Evolutionary conservation across 768 basidiomycete species (phyloP).

Genomic region (Leccinellum rugosiceps): DNA sequence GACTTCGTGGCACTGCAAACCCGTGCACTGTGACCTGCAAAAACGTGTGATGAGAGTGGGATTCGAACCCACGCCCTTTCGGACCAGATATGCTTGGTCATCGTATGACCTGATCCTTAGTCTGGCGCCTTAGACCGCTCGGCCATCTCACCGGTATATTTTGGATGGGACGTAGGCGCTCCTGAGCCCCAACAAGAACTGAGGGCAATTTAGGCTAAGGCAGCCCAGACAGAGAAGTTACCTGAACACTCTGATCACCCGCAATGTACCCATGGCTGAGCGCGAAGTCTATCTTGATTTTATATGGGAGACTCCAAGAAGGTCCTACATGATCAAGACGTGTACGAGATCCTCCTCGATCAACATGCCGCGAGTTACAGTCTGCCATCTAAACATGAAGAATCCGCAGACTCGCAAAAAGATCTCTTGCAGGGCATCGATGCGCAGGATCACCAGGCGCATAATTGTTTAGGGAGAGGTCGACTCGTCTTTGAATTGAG

Average conservation of each 20-base stretch:
- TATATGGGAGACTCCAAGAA: conserved; percentile 37
- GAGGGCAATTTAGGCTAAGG: too few species aligned
- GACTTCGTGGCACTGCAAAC: too few species aligned
- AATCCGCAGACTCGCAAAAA: conserved; percentile 41
- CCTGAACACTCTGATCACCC: too few species aligned
- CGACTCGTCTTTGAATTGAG: conserved; percentile 42
- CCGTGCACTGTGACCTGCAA: neutral
- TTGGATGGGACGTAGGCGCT: too few species aligned
- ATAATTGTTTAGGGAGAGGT: too few species aligned
- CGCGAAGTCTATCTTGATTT: conserved; percentile 38
- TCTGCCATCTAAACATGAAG: conserved; percentile 34
- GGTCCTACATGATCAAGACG: conserved; percentile 22
- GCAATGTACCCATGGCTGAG: conserved; percentile 3
- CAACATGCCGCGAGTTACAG: conserved; percentile 42
- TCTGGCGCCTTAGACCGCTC: conserved; percentile 64
- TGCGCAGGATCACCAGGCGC: conserved; percentile 28
- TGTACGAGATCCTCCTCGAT: conserved; percentile 34
- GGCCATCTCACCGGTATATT: conserved; percentile 41
- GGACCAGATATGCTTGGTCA: conserved; percentile 34
- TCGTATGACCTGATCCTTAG: conserved; percentile 41
- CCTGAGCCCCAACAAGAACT: too few species aligned
- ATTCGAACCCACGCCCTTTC: conserved; percentile 43
- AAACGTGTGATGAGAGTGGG: conserved; percentile 34
- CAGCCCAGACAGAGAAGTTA: neutral
- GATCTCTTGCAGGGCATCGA: conserved; percentile 44